A percentile compares a stretch with the other conserved stretches of the same genome.
phyloP scores from a whole-genome alignment of 352 stramenopile species.

The Phytophthora meadii region DNA sequence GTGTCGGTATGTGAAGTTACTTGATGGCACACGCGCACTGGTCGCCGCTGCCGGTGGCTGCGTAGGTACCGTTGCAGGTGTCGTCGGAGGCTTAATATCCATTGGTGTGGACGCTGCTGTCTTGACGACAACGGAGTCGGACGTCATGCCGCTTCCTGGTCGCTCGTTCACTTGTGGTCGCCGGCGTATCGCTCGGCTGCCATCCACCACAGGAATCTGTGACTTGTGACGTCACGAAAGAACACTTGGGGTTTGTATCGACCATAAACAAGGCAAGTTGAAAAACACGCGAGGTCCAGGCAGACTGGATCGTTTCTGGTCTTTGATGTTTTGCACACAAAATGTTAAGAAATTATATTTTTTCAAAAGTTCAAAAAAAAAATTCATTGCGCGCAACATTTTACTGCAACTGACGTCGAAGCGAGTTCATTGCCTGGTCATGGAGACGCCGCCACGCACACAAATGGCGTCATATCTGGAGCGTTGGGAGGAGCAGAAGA shows the following conservation, averaged over 20 bases:
- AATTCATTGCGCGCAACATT: conserved; percentile 1
- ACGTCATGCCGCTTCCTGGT: conserved; percentile 22
- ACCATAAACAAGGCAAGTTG: conserved; percentile 12
- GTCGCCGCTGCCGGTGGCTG: conserved; percentile 38
- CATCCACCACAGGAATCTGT: conserved; percentile 43
- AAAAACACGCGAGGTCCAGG: conserved; percentile 25
- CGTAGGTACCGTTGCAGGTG: neutral
- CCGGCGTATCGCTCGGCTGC: conserved; percentile 19
- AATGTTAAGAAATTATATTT: neutral
- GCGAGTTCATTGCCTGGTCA: conserved; percentile 6
- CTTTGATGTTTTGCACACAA: neutral
- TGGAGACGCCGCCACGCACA: conserved; percentile 38
- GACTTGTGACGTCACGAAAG: conserved; percentile 26
- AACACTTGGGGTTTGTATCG: conserved; percentile 25
- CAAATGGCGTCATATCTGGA: conserved; percentile 56
- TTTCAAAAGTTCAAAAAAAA: conserved; percentile 11
- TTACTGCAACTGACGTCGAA: conserved; percentile 9
- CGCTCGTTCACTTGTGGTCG: conserved; percentile 25
- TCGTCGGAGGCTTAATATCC: conserved; percentile 1
- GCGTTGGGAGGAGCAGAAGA: conserved; percentile 61
- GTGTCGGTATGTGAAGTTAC: conserved; percentile 59
- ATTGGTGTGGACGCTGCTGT: neutral
- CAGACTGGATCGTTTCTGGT: too few relatives aligned
- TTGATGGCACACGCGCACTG: conserved; percentile 38
- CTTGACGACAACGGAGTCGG: neutral